Evolutionary conservation across 345 rosid species (phyloP), one percentile per base, ranked within the genome.

Genomic region (Populus davidiana): DNA sequence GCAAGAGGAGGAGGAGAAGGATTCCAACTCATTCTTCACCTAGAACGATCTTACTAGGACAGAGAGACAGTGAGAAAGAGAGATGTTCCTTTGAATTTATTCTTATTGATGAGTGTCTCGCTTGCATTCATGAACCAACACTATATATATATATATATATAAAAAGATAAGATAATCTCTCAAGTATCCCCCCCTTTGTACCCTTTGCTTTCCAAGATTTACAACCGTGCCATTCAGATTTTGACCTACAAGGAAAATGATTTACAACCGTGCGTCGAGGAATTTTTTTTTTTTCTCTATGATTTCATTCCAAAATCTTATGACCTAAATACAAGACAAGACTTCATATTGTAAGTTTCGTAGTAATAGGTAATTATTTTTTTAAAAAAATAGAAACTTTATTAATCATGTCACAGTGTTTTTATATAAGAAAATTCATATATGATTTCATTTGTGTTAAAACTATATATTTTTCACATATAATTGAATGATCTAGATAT

Each of bases 81-180:
- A 63, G 41, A 20, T 31, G n/a, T 20, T 16, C 5, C 12, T 10
- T 65, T 44, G 25, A 62, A 67, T 72, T 29, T 31, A 67, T 67
- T 66, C 50, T 54, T 61, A 35, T 50, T 12, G 41, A 1, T 27
- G 3, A 41, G 38, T 27, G 25, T 0, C 35, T 47, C 33, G 64
- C 61, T 64, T 39, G 17, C 76, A n/a, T 78, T 65, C 81, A 72
- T 65, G 67, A 78, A 78, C 72, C 72, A 64, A 65, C 59, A 78
- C 35, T 21, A 20, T 39, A 31, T 33, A 33, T 33, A 33, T 31
- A 31, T 31, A 31, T 33, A 33, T 33, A 33, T 33, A 33, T 33
- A 33, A 33, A 0, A 33, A 0, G 27, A 27, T 27, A 27, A 27
- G 27, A 33, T 4, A 59, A 29, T 29, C 61, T 3, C 61, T 3